Evolutionary conservation across 352 stramenopile genomes (phyloP).

Genomic region (Saprolegnia parasitica): DNA sequence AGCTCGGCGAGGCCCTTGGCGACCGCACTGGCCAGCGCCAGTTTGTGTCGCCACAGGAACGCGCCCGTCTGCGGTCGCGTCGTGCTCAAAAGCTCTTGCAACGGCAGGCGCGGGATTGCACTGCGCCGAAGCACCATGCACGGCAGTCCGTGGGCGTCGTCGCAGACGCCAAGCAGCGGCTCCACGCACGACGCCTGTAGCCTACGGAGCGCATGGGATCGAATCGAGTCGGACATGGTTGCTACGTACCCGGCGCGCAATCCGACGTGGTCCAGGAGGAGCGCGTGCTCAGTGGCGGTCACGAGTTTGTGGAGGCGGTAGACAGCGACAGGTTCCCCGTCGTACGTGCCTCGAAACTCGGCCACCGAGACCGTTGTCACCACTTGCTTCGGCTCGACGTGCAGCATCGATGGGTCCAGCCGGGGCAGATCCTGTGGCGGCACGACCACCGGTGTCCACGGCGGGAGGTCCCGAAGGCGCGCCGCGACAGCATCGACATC

Average conservation of each 20-base stretch:
- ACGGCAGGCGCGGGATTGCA: neutral
- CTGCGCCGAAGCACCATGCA: slow-evolving; percentile 3
- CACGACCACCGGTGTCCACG: neutral
- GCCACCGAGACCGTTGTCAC: neutral
- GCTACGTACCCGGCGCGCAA: neutral
- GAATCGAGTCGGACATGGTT: neutral
- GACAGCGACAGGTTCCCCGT: neutral
- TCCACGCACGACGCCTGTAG: neutral
- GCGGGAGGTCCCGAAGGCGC: neutral
- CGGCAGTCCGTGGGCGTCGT: neutral
- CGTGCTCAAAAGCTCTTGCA: neutral
- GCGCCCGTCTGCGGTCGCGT: neutral
- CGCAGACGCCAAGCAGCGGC: neutral
- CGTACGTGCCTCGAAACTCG: neutral
- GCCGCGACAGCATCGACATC: neutral
- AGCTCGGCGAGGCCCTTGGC: neutral
- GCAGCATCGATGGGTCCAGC: neutral
- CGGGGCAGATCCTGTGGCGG: neutral
- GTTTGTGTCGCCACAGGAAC: neutral
- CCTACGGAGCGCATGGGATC: neutral
- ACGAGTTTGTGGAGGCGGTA: neutral
- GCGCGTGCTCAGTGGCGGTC: neutral
- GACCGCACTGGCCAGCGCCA: neutral
- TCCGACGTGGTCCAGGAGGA: neutral
- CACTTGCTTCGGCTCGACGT: neutral